These are phyloP conservation scores for Fraxinus quadrangulata DNA, from an alignment of 257 asterid genomes.

Conservation along the genomic window DNA sequence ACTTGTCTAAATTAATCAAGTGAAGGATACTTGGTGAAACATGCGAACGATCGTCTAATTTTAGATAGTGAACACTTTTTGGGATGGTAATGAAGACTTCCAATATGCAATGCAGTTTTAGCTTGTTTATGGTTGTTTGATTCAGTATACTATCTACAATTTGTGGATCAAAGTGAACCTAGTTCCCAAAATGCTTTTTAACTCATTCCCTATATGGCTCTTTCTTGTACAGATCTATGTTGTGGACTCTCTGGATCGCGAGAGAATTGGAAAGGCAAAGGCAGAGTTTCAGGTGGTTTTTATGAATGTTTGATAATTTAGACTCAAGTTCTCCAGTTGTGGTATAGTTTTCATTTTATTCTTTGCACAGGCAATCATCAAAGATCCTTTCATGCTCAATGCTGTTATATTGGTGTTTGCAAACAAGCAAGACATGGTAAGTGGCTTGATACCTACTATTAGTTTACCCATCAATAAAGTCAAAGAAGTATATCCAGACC, in stretches of 20 bases:
- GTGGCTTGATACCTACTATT: conserved; percentile 14
- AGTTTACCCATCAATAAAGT: background rate
- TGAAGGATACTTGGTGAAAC: background rate
- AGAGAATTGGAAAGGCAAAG: conserved; percentile 81
- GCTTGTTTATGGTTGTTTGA: conserved; percentile 13
- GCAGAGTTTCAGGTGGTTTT: conserved; percentile 83
- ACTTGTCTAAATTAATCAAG: background rate
- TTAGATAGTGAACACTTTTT: background rate
- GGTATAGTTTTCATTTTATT: conserved; percentile 29
- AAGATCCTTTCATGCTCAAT: conserved; percentile 92
- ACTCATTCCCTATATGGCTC: conserved; percentile 15
- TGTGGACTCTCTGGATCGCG: conserved; percentile 94
- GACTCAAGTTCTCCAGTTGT: conserved; percentile 27
- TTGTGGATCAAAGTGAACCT: conserved; percentile 21
- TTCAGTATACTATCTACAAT: conserved; percentile 4
- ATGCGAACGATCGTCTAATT: background rate
- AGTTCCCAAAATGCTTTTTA: conserved; percentile 19
- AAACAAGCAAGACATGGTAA: conserved; percentile 97
- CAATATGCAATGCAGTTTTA: conserved; percentile 7
- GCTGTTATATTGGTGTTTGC: conserved; percentile 95
- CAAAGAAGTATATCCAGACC: background rate
- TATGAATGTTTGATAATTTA: conserved; percentile 27
- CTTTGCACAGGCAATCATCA: conserved; percentile 72
- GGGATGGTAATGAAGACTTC: background rate
- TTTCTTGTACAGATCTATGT: conserved; percentile 71